These are phyloP conservation scores for Trametes meyenii DNA, from an alignment of 768 basidiomycete genomes.

Conservation along the genomic window DNA sequence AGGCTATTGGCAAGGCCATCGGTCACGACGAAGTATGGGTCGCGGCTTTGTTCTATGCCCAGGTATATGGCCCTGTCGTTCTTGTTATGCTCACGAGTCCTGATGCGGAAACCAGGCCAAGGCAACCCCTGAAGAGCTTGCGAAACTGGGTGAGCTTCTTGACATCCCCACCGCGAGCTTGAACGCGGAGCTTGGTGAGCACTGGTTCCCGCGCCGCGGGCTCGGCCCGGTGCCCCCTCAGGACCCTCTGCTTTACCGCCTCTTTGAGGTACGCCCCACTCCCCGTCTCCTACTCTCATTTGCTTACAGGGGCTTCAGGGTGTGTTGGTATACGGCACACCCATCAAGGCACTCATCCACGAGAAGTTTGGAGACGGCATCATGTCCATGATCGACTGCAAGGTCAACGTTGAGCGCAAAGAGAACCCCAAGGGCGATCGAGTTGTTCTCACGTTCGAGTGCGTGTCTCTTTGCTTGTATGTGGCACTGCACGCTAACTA, in stretches of 20 bases:
- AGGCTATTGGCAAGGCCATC: conserved; percentile 63
- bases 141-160: conserved; percentile 51
- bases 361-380: conserved; percentile 91
- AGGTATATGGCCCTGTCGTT: conserved; percentile 43
- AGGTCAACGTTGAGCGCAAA: conserved; percentile 67
- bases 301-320: conserved; percentile 41
- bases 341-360: conserved; percentile 81
- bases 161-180: conserved; percentile 46
- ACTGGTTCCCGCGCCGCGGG: conserved; percentile 79
- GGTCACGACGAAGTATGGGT: conserved; percentile 82
- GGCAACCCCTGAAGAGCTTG: conserved; percentile 60
- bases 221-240: conserved; percentile 72
- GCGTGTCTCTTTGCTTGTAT: conserved; percentile 34
- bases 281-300: background rate
- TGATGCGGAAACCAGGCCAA: conserved; percentile 58
- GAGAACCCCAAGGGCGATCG: conserved; percentile 79
- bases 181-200: conserved; percentile 52
- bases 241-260: conserved; percentile 79
- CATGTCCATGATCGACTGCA: conserved; percentile 89
- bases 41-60: conserved; percentile 80
- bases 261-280: conserved; percentile 63
- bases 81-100: background rate
- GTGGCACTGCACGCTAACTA: background rate
- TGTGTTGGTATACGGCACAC: conserved; percentile 75
- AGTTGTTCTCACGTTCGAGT: conserved; percentile 81